Evolutionary conservation across 2,329 filamentous ascomycete species (phyloP).

Genomic region (Balansia obtecta): DNA sequence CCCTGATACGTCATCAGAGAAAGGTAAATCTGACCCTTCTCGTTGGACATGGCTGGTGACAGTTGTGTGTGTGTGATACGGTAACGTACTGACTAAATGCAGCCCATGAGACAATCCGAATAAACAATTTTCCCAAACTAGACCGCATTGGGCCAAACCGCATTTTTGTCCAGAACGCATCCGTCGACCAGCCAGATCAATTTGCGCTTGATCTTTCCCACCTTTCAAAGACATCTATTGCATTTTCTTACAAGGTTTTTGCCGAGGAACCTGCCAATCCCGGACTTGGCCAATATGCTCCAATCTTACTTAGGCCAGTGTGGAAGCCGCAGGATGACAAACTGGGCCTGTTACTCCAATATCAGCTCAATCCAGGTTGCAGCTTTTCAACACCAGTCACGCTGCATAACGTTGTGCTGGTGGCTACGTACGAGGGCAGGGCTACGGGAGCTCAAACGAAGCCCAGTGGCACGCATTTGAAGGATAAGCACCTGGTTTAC

Average conservation of each 20-base stretch:
- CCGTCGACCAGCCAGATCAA: constrained; percentile 56
- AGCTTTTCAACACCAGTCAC: constrained; percentile 28
- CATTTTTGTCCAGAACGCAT: constrained; percentile 66
- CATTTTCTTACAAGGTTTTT: constrained; percentile 87
- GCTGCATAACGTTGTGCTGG: constrained; percentile 61
- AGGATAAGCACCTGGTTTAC: constrained; percentile 65
- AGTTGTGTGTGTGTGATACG: constrained; percentile 1
- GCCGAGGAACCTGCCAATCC: constrained; percentile 43
- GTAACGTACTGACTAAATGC: not conserved
- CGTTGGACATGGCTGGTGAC: not conserved
- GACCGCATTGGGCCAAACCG: constrained; percentile 92
- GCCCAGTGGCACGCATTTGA: constrained; percentile 65
- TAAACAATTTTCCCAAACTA: constrained; percentile 78
- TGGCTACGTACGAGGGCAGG: constrained; percentile 58
- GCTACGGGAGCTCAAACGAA: constrained; percentile 63
- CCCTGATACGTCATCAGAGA: constrained; percentile 28
- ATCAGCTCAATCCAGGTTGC: constrained; percentile 65
- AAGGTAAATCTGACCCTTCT: constrained; percentile 28
- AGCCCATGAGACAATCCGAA: constrained; percentile 57
- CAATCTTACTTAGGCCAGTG: constrained; percentile 57
- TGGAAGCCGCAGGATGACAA: constrained; percentile 83
- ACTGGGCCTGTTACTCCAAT: constrained; percentile 74
- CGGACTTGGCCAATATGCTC: constrained; percentile 44
- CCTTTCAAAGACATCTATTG: constrained; percentile 62
- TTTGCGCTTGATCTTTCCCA: constrained; percentile 65